phyloP scores from a whole-genome alignment of 208 protist species.

The Trichomonas tenax region DNA sequence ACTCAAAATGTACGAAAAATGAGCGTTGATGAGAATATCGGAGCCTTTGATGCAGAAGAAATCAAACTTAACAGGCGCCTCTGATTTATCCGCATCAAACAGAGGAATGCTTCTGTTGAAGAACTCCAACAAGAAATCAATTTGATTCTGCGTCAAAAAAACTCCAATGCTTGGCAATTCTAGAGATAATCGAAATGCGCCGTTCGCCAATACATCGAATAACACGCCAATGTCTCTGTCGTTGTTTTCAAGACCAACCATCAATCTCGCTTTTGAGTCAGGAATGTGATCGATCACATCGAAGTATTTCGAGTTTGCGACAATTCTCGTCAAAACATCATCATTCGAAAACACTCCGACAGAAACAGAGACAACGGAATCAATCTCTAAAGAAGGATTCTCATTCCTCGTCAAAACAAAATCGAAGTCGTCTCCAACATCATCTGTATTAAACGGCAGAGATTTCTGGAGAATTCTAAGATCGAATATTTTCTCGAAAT shows the following conservation, averaged over 20 bases:
- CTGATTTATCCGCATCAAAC: not conserved
- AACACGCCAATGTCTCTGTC: not conserved
- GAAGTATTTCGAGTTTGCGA: not conserved
- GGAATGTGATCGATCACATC: not conserved
- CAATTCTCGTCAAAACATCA: not conserved
- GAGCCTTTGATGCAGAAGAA: not conserved
- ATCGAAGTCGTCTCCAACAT: not conserved
- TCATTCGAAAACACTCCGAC: not conserved
- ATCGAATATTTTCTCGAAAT: not conserved
- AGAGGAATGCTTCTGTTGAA: not conserved
- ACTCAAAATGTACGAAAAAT: not conserved
- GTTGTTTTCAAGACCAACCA: not conserved
- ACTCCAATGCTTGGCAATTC: not conserved
- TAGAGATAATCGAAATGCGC: not conserved
- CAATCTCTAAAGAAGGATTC: not conserved
- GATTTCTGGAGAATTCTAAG: not conserved
- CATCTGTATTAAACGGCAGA: not conserved
- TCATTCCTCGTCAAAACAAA: not conserved
- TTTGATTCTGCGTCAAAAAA: not conserved
- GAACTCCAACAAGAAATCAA: not conserved
- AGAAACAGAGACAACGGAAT: not conserved
- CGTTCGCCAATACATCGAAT: not conserved
- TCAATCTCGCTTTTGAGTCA: not conserved
- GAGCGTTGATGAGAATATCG: not conserved
- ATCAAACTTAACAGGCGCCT: not conserved